Conservation (phyloP, 78 protist species). For the Paratrimastix pyriformis region DNA sequence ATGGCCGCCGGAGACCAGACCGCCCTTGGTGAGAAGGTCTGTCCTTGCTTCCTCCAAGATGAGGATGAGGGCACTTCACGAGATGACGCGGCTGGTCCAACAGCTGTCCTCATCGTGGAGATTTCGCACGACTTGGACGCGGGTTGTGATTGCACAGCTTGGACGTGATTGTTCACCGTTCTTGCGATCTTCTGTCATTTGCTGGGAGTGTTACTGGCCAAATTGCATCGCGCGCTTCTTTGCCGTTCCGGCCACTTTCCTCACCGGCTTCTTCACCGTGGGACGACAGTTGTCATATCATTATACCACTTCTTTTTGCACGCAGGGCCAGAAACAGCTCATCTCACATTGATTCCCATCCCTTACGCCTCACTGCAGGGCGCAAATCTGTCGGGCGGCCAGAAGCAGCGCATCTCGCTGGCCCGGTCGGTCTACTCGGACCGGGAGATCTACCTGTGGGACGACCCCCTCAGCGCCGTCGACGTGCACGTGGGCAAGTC, state of each 20-base stretch:
- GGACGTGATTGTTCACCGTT: not conserved
- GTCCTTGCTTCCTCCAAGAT: no score
- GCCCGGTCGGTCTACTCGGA: conserved; percentile 85
- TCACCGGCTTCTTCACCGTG: no score
- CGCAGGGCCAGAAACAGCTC: no score
- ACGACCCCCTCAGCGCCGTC: conserved; percentile 71
- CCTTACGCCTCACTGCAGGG: not conserved
- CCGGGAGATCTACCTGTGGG: conserved; percentile 47
- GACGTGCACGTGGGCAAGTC: conserved; percentile 69
- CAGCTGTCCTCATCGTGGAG: not conserved
- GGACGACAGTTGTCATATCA: no score
- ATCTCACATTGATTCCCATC: no score
- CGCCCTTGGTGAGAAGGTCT: conserved; percentile 12
- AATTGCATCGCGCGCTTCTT: no score
- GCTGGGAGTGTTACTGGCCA: no score
- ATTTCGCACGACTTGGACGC: not conserved
- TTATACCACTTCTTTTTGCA: no score
- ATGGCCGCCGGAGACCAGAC: conserved; percentile 9
- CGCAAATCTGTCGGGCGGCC: conserved; percentile 70
- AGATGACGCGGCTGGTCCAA: not conserved
- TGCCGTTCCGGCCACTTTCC: no score
- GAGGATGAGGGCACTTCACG: not conserved
- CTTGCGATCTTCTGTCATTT: no score
- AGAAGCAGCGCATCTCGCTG: conserved; percentile 49
- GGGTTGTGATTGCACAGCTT: no score